These are phyloP conservation scores for Phylloporus sp. DNA, from an alignment of 768 basidiomycete genomes.

Conservation along the genomic window DNA sequence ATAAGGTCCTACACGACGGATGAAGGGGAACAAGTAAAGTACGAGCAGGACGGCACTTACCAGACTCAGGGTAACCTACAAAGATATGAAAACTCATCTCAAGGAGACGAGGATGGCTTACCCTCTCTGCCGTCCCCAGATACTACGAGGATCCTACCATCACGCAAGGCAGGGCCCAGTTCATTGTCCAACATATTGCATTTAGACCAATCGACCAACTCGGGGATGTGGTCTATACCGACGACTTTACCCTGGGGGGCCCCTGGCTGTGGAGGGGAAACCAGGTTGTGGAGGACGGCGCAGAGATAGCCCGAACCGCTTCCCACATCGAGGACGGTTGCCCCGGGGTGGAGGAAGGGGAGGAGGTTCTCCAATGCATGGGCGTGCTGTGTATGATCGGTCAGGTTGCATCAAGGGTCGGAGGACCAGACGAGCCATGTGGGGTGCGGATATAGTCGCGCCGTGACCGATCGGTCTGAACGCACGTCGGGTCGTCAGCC, in stretches of 20 bases:
- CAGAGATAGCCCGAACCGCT: conserved; percentile 82
- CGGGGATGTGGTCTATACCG: conserved; percentile 87
- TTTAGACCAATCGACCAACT: conserved; percentile 66
- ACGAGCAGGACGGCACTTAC: conserved; percentile 18
- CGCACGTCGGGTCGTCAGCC: neutral
- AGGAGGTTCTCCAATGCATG: conserved; percentile 78
- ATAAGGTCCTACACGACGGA: conserved; percentile 51
- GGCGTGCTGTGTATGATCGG: conserved; percentile 57
- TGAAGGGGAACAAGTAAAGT: neutral
- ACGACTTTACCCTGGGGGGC: conserved; percentile 54
- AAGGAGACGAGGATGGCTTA: conserved; percentile 13
- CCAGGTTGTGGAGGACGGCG: conserved; percentile 78
- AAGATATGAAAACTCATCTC: neutral
- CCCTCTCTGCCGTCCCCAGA: conserved; percentile 81
- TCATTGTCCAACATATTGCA: conserved; percentile 67
- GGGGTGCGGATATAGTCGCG: conserved; percentile 94
- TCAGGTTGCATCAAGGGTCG: neutral
- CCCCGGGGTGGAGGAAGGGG: conserved; percentile 62
- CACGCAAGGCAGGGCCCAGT: conserved; percentile 47
- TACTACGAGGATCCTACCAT: conserved; percentile 56
- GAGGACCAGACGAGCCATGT: conserved; percentile 61
- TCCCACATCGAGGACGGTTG: conserved; percentile 83
- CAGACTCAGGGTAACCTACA: conserved; percentile 35
- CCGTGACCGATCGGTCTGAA: conserved; percentile 68
- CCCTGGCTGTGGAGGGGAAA: conserved; percentile 29